These are phyloP conservation scores for Pseudocercospora fijiensis DNA, from an alignment of 2,329 filamentous ascomycete genomes.

Conservation along the genomic window DNA sequence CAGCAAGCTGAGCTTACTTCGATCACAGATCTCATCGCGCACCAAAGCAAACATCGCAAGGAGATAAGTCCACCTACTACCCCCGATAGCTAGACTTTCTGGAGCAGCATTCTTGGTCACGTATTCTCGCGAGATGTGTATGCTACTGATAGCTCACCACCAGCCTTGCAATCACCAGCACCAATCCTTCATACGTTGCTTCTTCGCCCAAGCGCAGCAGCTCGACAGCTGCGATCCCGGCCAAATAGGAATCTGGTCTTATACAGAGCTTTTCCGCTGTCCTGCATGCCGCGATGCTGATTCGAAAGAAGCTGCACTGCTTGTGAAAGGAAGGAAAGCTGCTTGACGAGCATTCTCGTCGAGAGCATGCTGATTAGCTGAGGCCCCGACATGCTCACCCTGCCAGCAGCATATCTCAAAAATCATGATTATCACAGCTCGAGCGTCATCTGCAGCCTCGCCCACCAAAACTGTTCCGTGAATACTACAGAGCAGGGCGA, in stretches of 20 bases:
- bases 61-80: not conserved
- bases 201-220: conserved; percentile 14
- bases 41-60: not conserved
- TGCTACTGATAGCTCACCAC: conserved; percentile 21
- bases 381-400: not conserved
- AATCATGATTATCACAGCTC: too few species aligned
- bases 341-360: not conserved
- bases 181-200: conserved; percentile 22
- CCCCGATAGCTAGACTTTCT: not conserved
- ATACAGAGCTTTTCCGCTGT: conserved; percentile 18
- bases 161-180: conserved; percentile 21
- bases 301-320: conserved; percentile 29
- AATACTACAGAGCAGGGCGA: too few species aligned
- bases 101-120: not conserved
- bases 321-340: conserved; percentile 21
- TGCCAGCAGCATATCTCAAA: not conserved
- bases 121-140: conserved; percentile 20
- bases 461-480: too few species aligned
- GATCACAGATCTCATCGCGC: not conserved
- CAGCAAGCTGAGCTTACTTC: not conserved
- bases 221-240: conserved; percentile 2
- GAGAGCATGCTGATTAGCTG: not conserved
- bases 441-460: too few species aligned
- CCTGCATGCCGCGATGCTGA: conserved; percentile 15
- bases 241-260: conserved; percentile 17